Evolutionary conservation across 148 eudicot genomes (phyloP), one percentile per base, ranked within the genome.

Genomic region (Chenopodium suecicum): DNA sequence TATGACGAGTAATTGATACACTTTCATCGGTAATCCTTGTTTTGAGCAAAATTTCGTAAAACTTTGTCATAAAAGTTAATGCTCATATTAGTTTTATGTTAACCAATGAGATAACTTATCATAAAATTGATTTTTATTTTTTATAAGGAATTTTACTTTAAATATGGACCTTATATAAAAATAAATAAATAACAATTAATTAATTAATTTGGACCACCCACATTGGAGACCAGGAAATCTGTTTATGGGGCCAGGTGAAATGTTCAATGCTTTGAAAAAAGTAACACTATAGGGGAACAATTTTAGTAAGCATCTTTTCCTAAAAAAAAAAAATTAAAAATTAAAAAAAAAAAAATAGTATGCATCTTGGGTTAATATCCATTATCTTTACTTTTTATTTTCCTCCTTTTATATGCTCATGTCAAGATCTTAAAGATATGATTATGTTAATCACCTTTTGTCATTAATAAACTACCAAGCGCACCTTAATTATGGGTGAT

Each of bases 351-450:
- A 0, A 27, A 27, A 27, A 27, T 48, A 48, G 29, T 73, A 65
- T 74, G 74, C 78, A 78, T 58, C 50, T 48, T 72, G 65, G 52
- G 7, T 41, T 41, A 5, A 5, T 29, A 54, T 19, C 47, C 73
- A 48, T 64, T 48, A 71, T 72, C 81, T 46, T 78, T 48, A 4
- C 4, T 34, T 34, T 41, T 41, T 41, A 41, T 41, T 48, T 46
- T 13, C 1, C 9, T 16, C 44, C 64, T 31, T 31, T 31, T 7
- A 69, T 50, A 22, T 31, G 32, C 54, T 76, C 37, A 31, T 72
- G 27, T 75, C 46, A 37, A 67, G 75, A 82, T 82, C 80, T 56
- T 76, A 31, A 82, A 31, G 68, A 82, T 76, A 50, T 76, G 58
- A 67, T 81, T 32, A 75, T 76, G 65, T 31, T 12, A 63, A 63